Base-by-base conservation (phyloP, 2,329 filamentous ascomycete genomes). In the Botrytis squamosa region DNA sequence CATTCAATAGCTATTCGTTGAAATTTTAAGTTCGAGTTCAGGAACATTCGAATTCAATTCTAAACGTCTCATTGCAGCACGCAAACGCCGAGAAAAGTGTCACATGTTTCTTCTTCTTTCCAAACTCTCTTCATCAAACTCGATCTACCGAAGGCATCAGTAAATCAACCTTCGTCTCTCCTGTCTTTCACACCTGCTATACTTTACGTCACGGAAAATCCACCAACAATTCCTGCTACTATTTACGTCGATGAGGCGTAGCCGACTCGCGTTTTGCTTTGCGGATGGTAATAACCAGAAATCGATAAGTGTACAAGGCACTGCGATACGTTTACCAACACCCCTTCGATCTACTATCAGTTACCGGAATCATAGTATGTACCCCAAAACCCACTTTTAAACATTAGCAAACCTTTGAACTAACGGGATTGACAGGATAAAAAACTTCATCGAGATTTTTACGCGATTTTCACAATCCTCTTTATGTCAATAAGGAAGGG, bases 111-210 rank as follows among this genome's bases (percentile, higher is more conserved):
- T 22, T 8, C 4, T 22, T 25, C 6, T 18, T 18, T 25, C 16
- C 16, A 63, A 18, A 25, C 2, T 12, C 10, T 3, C 5, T 8
- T 22, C 8, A 2, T 18, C 8, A 1, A 1, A 38, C 5, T 40
- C 2, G 5, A 12, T 4, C 1, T 3, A 1, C 12, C 5, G 3
- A 6, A 1, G 25, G 10, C 3, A 22, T 40, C 6, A 9, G 22
- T 1, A 36, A 25, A 62, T 62, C 36, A 40, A 25, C 1, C 12
- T 40, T 40, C 9, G 3, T 7, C 1, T 8, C 25, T 16, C 38
- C 14, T 18, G 8, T 42, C 12, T 63, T 18, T 6, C 2, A 12
- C 18, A 22, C 14, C 6, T 2, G 12, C 12, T 20, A 18, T 29
- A 33, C 9, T 8, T 18, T 46, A 18, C 2, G 40, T 65, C 18